Percentiles rank a stretch among this genome's conserved stretches.
Evolutionary conservation across 2,329 filamentous ascomycete genomes (phyloP).

Genomic region (Aureobasidium vineae): DNA sequence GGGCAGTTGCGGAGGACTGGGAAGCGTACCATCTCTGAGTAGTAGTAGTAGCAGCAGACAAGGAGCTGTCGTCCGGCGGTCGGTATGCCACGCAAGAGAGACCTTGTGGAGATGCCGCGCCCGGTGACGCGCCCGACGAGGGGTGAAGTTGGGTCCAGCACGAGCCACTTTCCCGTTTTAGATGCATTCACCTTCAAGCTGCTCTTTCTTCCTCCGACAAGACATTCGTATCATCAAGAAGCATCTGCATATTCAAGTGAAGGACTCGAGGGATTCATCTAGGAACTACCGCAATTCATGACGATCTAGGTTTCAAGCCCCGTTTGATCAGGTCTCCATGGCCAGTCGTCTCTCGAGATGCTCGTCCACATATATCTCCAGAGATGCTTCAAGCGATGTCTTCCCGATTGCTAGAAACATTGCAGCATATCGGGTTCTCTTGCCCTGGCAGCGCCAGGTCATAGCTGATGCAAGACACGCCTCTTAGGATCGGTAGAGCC

Average conservation of each 20-base stretch:
- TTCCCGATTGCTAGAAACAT: not conserved
- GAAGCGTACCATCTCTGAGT: not conserved
- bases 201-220: not conserved
- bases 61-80: conserved; percentile 14
- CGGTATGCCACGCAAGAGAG: conserved; percentile 5
- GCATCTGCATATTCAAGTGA: not conserved
- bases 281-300: not conserved
- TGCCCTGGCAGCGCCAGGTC: not conserved
- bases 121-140: not conserved
- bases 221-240: not conserved
- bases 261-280: not conserved
- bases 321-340: too few species aligned
- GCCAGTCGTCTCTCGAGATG: too few species aligned
- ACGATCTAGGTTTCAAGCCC: not conserved
- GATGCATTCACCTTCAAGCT: not conserved
- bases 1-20: too few species aligned
- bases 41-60: not conserved
- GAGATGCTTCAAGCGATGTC: too few species aligned
- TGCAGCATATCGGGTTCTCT: not conserved
- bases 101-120: conserved; percentile 9
- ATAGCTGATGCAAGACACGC: not conserved
- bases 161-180: not conserved
- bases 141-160: not conserved
- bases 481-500: not conserved
- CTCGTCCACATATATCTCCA: too few species aligned